These are phyloP conservation scores for Chamaecrista fasciculata DNA, from an alignment of 306 rosid genomes.

Conservation along the genomic window DNA sequence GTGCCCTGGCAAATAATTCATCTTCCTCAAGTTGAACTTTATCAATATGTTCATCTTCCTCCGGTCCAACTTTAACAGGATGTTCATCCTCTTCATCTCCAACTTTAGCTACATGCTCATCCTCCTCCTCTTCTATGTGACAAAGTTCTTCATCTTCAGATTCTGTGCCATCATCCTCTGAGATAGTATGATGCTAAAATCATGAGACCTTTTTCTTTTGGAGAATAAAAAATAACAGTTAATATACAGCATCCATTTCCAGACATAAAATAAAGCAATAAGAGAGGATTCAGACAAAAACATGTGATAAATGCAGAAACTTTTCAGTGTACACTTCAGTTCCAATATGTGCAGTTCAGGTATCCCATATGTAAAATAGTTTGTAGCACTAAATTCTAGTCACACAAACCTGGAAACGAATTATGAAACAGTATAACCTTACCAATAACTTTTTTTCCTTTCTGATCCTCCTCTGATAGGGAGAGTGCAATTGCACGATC, in stretches of 20 bases:
- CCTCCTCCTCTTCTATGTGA: slow-evolving; percentile 55
- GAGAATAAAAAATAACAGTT: neutral
- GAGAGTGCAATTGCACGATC: slow-evolving; percentile 81
- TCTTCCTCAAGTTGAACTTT: slow-evolving; percentile 86
- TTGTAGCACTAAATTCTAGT: neutral
- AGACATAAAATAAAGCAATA: no score
- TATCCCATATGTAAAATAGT: neutral
- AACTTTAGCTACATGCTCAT: slow-evolving; percentile 42
- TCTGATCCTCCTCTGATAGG: slow-evolving; percentile 67
- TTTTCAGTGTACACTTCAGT: neutral
- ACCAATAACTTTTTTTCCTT: slow-evolving; percentile 73
- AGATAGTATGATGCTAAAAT: slow-evolving; percentile 27
- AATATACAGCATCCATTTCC: neutral
- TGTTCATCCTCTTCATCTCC: slow-evolving; percentile 64
- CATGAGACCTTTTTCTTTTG: slow-evolving; percentile 23
- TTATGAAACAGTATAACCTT: slow-evolving; percentile 32
- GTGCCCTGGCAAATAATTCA: slow-evolving; percentile 88
- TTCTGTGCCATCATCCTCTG: slow-evolving; percentile 61
- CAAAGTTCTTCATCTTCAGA: slow-evolving; percentile 52
- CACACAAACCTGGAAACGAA: slow-evolving; percentile 9
- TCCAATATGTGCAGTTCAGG: slow-evolving; percentile 16
- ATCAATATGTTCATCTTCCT: slow-evolving; percentile 47
- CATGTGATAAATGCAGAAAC: neutral
- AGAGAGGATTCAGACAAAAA: no score
- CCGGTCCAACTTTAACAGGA: slow-evolving; percentile 34